Conservation (phyloP, 306 rosid species). For the Cyclanthera cordifolia region DNA sequence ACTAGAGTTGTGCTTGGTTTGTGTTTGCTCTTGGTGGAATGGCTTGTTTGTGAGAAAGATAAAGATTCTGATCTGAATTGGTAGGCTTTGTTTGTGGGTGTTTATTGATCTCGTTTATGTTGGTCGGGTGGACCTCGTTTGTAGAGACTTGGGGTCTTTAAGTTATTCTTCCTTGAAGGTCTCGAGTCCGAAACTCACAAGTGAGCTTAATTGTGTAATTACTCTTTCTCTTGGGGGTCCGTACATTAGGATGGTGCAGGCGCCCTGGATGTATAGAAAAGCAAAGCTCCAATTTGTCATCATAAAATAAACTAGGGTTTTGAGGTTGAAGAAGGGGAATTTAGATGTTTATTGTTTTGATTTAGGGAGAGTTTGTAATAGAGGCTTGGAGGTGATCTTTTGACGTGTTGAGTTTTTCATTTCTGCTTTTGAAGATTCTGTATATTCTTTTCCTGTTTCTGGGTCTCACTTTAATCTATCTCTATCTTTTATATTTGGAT, state of each 20-base stretch:
- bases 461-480: background rate
- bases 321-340: conserved; percentile 60
- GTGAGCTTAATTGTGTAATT: too few relatives aligned
- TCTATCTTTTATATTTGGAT: background rate
- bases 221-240: too few relatives aligned
- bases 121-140: too few relatives aligned
- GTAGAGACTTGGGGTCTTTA: too few relatives aligned
- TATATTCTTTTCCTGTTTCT: conserved; percentile 9
- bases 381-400: background rate
- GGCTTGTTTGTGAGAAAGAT: conserved; percentile 32
- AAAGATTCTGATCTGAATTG: conserved; percentile 29
- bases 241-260: too few relatives aligned
- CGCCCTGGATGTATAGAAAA: too few relatives aligned
- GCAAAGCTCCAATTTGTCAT: too few relatives aligned
- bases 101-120: conserved; percentile 49
- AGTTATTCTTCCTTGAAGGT: too few relatives aligned
- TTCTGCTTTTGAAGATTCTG: conserved; percentile 4
- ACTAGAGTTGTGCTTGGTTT: conserved; percentile 58
- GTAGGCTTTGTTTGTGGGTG: conserved; percentile 49
- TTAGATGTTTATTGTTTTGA: conserved; percentile 21
- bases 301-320: conserved; percentile 23
- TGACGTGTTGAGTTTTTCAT: background rate
- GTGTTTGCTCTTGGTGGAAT: conserved; percentile 82
- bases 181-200: too few relatives aligned
- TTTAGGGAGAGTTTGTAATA: background rate